phyloP scores from a whole-genome alignment of 164 flowering plant genomes.

The Tetrastigma voinierianum region DNA sequence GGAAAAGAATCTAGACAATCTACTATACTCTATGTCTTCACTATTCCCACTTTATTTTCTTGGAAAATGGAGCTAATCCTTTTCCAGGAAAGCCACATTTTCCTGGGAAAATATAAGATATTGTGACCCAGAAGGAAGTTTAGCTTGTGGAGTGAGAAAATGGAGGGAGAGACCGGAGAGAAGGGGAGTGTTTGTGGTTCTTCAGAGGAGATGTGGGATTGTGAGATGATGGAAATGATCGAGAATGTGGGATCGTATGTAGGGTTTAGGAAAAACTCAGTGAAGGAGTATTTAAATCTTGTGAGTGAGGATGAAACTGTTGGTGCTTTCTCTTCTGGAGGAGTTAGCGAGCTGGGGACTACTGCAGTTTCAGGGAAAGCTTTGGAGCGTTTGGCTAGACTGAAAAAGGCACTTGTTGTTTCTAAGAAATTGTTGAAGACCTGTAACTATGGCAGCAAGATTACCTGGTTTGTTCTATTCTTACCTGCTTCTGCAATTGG shows the following conservation, averaged over 20 bases:
- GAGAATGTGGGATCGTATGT: slow-evolving; percentile 25
- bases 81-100: slow-evolving; percentile 1
- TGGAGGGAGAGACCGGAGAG: slow-evolving; percentile 7
- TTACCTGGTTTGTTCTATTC: slow-evolving; percentile 24
- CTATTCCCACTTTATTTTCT: not conserved
- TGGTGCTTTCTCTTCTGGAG: slow-evolving; percentile 36
- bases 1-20: not conserved
- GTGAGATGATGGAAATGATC: slow-evolving; percentile 35
- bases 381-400: slow-evolving; percentile 11
- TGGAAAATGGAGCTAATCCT: not conserved
- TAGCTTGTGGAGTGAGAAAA: not conserved
- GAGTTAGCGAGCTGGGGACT: slow-evolving; percentile 29
- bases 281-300: slow-evolving; percentile 32
- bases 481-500: not conserved
- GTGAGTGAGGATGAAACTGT: slow-evolving; percentile 38
- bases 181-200: slow-evolving; percentile 4
- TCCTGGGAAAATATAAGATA: not conserved
- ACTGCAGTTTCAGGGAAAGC: slow-evolving; percentile 4
- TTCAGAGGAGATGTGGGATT: slow-evolving; percentile 7
- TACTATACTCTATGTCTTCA: not conserved
- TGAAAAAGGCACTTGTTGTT: slow-evolving; percentile 23
- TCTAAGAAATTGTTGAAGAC: slow-evolving; percentile 30
- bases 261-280: slow-evolving; percentile 25
- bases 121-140: not conserved
- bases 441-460: slow-evolving; percentile 34